Conservation (phyloP, 176 grass and related monocot genomes). For the Rhynchospora tenuis region DNA sequence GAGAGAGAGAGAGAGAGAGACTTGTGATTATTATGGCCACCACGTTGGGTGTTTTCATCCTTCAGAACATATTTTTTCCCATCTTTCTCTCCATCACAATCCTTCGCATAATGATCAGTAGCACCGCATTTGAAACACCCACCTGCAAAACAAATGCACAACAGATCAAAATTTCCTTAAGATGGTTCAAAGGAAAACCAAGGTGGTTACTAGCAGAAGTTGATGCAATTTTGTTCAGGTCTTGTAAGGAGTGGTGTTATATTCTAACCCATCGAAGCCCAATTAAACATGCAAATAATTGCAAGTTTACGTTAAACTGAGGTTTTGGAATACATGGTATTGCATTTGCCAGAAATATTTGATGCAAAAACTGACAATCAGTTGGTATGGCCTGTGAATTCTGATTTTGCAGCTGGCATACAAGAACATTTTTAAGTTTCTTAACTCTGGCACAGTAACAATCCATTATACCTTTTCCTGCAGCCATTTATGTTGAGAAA, state of each 20-base stretch:
- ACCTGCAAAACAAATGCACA: constrained; percentile 29
- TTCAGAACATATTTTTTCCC: constrained; percentile 80
- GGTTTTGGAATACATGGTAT: not conserved
- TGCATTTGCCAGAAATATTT: not conserved
- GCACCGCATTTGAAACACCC: constrained; percentile 96
- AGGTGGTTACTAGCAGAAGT: not conserved
- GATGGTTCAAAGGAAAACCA: not conserved
- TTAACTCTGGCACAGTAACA: not conserved
- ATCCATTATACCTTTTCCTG: not conserved
- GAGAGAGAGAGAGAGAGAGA: constrained; percentile 1
- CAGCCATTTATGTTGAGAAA: not conserved
- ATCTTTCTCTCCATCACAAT: constrained; percentile 58
- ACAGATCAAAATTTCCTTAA: not conserved
- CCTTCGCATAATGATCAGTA: constrained; percentile 65
- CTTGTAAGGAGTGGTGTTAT: not conserved
- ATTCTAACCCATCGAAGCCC: not conserved
- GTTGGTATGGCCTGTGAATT: not conserved
- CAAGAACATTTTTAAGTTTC: not conserved
- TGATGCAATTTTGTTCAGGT: not conserved
- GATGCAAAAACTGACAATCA: not conserved
- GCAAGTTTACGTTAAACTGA: not conserved
- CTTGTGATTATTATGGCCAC: constrained; percentile 59
- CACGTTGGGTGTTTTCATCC: constrained; percentile 78
- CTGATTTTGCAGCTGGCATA: not conserved
- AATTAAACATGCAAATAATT: not conserved